A percentile compares a stretch with the other conserved stretches of the same genome.
Conservation (phyloP, 306 rosid species). For the Pyrus betulifolia region DNA sequence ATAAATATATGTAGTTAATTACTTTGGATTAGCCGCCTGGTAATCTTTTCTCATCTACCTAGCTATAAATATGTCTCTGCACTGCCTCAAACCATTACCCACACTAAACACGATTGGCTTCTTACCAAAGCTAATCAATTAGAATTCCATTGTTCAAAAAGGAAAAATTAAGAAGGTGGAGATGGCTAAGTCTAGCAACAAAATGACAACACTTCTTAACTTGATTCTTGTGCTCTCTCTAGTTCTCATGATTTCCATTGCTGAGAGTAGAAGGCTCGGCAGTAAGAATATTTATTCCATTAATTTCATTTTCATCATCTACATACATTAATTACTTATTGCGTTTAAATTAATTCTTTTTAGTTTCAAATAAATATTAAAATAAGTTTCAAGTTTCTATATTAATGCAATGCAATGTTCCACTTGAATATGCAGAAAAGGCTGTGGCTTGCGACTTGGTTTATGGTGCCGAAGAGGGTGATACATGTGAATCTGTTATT, state of each 20-base stretch:
- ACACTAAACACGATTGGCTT: neutral
- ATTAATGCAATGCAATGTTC: too few relatives aligned
- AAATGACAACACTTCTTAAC: neutral
- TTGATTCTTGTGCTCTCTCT: conserved; percentile 8
- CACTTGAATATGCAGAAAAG: neutral
- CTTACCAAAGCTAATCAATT: too few relatives aligned
- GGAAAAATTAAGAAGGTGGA: neutral
- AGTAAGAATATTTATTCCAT: neutral
- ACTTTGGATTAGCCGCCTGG: too few relatives aligned
- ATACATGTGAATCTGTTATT: neutral
- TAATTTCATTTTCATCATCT: neutral
- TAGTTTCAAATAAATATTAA: neutral
- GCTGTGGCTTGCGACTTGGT: neutral
- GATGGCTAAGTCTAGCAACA: neutral
- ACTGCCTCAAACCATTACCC: neutral
- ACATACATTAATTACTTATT: neutral
- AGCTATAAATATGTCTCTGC: too few relatives aligned
- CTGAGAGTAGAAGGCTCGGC: conserved; percentile 2
- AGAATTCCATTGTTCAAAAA: too few relatives aligned
- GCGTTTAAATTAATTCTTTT: neutral
- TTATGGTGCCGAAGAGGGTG: neutral
- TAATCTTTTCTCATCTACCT: too few relatives aligned
- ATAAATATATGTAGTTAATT: too few relatives aligned
- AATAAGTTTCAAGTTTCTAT: neutral
- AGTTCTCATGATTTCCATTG: neutral